Base-by-base conservation (phyloP, 2,329 filamentous ascomycete genomes). In the Colletotrichum liriopes region DNA sequence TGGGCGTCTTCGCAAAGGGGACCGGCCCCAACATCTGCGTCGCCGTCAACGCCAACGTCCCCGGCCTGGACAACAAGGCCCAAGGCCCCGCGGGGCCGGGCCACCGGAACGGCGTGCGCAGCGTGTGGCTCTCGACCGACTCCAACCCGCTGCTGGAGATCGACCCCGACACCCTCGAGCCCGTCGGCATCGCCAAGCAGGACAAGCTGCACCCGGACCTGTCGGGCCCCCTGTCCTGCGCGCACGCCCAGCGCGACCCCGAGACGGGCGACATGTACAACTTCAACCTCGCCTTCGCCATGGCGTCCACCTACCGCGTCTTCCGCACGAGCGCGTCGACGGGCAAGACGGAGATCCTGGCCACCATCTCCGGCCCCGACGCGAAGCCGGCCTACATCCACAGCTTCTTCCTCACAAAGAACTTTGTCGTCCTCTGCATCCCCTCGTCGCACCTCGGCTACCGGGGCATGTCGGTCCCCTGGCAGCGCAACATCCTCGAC, bases 251-350 rank as follows among this genome's bases (percentile, higher is more conserved):
- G 66, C 87, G 89, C 0, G 93, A 96, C 78, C 93, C 92, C 0
- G 80, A 82, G 0, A 95, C 91, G 0, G 94, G 94, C 8, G 93
- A 96, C 74, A 78, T 93, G 8, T 96, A 90, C 86, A 97, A 96
- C 81, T 96, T 90, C 82, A 97, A 97, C 77, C 87, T 95, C n/a
- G 86, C 90, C 0, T 79, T 93, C 23, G 91, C 90, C 0, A 81
- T 79, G 0, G 78, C 78, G 0, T 80, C 89, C 0, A 89, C 86
- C 0, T 96, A 96, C 78, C 90, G 92, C 20, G 78, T 96, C 20
- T 96, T 95, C 80, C 83, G 87, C 1, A 88, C 90, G 2, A 91
- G 88, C 23, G 88, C 90, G 0, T 79, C 85, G 0, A 92, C 90
- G 0, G 93, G 92, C 0, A 83, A 89, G 66, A 94, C 93, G 0